These are phyloP conservation scores for Elongisporangium prolatum DNA, from an alignment of 352 stramenopile genomes.

Conservation along the genomic window DNA sequence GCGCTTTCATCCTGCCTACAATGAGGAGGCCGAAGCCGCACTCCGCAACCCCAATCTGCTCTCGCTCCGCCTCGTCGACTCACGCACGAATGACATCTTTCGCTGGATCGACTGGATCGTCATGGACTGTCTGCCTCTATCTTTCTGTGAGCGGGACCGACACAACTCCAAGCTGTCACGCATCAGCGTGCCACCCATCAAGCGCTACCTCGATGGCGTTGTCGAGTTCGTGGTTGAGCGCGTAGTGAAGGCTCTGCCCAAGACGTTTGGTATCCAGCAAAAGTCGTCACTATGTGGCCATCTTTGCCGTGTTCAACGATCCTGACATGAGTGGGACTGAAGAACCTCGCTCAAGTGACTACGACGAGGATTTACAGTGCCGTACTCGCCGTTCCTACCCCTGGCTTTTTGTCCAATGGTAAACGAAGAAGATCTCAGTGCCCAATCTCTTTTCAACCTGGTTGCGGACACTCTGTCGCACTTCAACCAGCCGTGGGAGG, in stretches of 20 bases:
- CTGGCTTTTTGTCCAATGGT: too few relatives aligned
- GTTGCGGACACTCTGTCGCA: constrained; percentile 10
- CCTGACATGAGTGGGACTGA: too few relatives aligned
- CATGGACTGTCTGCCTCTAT: constrained; percentile 5
- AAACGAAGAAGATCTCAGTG: constrained; percentile 2
- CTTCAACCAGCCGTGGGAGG: constrained; percentile 7
- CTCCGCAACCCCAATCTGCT: too few relatives aligned
- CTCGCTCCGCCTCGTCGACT: constrained; percentile 1
- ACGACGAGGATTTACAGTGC: constrained; percentile 1
- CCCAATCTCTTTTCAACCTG: constrained; percentile 8
- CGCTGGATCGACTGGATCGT: constrained; percentile 9
- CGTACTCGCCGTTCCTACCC: neutral
- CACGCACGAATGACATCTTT: constrained; percentile 4
- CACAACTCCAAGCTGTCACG: constrained; percentile 4
- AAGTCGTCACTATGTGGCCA: too few relatives aligned
- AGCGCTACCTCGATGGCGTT: constrained; percentile 1
- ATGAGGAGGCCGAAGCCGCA: too few relatives aligned
- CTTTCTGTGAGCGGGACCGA: constrained; percentile 2
- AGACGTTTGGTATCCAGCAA: too few relatives aligned
- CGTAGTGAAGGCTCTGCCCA: too few relatives aligned
- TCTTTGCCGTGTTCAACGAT: too few relatives aligned
- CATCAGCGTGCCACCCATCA: neutral
- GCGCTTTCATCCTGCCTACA: too few relatives aligned
- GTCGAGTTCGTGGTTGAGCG: too few relatives aligned
- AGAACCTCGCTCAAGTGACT: too few relatives aligned